Conservation (phyloP, 2,329 filamentous ascomycete species). For the Talaromyces sp. region DNA sequence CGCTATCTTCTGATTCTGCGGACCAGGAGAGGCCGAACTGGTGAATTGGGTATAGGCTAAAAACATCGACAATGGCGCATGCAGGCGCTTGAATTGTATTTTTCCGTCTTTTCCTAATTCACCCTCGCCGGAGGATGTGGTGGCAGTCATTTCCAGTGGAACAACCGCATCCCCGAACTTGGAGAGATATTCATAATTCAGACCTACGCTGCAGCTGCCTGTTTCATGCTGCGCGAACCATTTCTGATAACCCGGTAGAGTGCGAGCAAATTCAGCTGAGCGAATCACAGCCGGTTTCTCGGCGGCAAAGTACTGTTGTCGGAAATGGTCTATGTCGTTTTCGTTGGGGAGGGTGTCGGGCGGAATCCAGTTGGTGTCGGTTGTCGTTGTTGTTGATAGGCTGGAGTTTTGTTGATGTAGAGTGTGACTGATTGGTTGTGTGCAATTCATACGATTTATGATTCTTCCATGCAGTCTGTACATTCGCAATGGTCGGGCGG, state of each 20-base stretch:
- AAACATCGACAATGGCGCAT: constrained; percentile 59
- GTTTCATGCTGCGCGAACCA: constrained; percentile 53
- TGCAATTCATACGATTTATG: background rate
- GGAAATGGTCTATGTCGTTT: constrained; percentile 47
- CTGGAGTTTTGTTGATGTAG: background rate
- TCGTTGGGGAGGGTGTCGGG: constrained; percentile 31
- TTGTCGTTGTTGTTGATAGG: background rate
- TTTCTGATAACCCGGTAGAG: constrained; percentile 53
- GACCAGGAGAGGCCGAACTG: constrained; percentile 20
- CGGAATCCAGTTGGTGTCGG: constrained; percentile 19
- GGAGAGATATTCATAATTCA: constrained; percentile 45
- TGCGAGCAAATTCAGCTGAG: constrained; percentile 35
- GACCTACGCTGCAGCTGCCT: constrained; percentile 3
- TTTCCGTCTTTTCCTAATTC: constrained; percentile 6
- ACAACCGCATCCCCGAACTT: constrained; percentile 50
- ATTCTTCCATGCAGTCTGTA: background rate
- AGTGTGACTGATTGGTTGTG: background rate
- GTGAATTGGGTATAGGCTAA: constrained; percentile 48
- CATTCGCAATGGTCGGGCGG: background rate
- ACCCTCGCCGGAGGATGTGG: background rate
- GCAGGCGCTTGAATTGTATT: constrained; percentile 44
- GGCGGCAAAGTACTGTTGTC: constrained; percentile 50
- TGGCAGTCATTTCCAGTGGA: constrained; percentile 56
- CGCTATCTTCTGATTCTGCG: constrained; percentile 18
- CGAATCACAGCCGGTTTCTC: constrained; percentile 54